Evolutionary conservation across 305 asterid genomes (phyloP).

Genomic region (Solanum hybrid): DNA sequence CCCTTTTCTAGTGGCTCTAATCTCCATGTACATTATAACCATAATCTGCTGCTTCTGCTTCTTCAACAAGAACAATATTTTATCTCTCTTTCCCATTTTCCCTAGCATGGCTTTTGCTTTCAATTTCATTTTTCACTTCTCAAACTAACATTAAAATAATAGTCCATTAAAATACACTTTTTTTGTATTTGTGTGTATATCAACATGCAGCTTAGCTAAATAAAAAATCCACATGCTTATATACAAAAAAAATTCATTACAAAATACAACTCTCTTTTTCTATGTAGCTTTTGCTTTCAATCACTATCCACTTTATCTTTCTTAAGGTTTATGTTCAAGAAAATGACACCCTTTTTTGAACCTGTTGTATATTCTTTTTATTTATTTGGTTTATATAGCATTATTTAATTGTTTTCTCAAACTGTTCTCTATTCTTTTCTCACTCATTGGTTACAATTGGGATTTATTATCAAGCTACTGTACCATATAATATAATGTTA

Average conservation of each 20-base stretch:
- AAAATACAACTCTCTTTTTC: background rate
- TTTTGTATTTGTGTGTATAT: background rate
- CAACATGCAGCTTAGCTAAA: conserved; percentile 10
- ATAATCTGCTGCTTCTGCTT: conserved; percentile 33
- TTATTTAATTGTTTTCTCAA: background rate
- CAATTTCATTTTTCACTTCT: conserved; percentile 15
- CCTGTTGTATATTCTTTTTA: background rate
- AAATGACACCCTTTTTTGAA: background rate
- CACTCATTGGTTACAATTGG: background rate
- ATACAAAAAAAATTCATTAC: background rate
- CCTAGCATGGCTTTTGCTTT: conserved; percentile 33
- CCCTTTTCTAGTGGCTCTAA: conserved; percentile 41
- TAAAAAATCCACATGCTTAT: background rate
- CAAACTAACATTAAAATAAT: conserved; percentile 14
- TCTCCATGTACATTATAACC: conserved; percentile 42
- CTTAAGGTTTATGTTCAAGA: background rate
- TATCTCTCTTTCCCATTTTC: conserved; percentile 31
- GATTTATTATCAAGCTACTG: background rate
- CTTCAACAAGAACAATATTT: conserved; percentile 3
- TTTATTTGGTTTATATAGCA: background rate
- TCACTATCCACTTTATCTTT: conserved; percentile 10
- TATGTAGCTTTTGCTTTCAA: conserved; percentile 9
- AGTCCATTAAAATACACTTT: conserved; percentile 28
- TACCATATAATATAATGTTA: background rate
- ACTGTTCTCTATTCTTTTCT: background rate